These are phyloP conservation scores for Fusarium nisikadoi DNA, from an alignment of 2,329 filamentous ascomycete genomes.

Conservation along the genomic window DNA sequence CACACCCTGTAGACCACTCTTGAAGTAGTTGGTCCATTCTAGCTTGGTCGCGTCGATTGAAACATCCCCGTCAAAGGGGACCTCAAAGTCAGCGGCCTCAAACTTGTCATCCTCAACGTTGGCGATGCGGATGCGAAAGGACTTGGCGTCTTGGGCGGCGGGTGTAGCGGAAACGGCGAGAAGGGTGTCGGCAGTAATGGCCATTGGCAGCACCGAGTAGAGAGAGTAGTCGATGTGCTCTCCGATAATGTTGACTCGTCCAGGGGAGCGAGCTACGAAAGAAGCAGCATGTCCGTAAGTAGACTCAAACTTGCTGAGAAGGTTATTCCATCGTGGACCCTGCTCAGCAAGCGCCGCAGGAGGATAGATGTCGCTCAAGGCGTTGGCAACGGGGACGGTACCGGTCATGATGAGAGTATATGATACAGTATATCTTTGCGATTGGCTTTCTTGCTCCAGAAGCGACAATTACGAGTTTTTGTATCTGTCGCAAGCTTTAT, in stretches of 20 bases:
- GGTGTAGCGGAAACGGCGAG: conserved; percentile 77
- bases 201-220: conserved; percentile 95
- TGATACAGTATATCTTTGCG: neutral
- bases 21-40: conserved; percentile 99
- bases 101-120: conserved; percentile 85
- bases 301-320: conserved; percentile 76
- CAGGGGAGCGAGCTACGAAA: conserved; percentile 90
- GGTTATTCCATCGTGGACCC: conserved; percentile 77
- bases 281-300: conserved; percentile 76
- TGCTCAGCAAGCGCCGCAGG: conserved; percentile 75
- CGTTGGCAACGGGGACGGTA: conserved; percentile 77
- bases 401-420: conserved; percentile 57
- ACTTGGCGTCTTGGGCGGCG: conserved; percentile 59
- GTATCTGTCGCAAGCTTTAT: conserved; percentile 25
- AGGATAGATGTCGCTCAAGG: conserved; percentile 86
- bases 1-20: conserved; percentile 86
- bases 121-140: conserved; percentile 77
- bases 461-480: neutral
- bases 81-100: conserved; percentile 76
- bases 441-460: neutral
- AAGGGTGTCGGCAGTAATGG: conserved; percentile 89
- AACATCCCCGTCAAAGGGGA: conserved; percentile 71
- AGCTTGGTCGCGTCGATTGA: conserved; percentile 86
- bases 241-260: conserved; percentile 97
- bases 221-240: conserved; percentile 99